These are phyloP conservation scores for Botrytis cinerea DNA, from an alignment of 2,329 filamentous ascomycete genomes.

Conservation along the genomic window DNA sequence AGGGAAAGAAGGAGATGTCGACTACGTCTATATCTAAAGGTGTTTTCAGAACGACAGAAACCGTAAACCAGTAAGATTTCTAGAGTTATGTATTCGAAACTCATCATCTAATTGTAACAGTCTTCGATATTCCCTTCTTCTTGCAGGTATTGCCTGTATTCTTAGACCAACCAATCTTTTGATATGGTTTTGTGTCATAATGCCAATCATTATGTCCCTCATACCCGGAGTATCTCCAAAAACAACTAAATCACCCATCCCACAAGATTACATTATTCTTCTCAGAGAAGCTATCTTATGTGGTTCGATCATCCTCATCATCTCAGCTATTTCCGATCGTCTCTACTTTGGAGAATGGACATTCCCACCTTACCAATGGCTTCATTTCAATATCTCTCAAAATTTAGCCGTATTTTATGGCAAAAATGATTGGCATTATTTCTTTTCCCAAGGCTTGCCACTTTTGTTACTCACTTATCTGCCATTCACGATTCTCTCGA, in stretches of 20 bases:
- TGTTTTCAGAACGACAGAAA: slow-evolving; percentile 36
- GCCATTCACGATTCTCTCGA: slow-evolving; percentile 70
- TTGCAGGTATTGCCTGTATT: slow-evolving; percentile 81
- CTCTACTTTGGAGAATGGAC: slow-evolving; percentile 84
- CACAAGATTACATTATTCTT: slow-evolving; percentile 51
- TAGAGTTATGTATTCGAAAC: neutral
- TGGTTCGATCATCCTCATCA: slow-evolving; percentile 59
- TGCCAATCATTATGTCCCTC: slow-evolving; percentile 52
- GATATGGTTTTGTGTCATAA: slow-evolving; percentile 73
- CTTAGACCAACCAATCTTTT: slow-evolving; percentile 87
- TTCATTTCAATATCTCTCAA: slow-evolving; percentile 88
- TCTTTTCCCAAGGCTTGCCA: slow-evolving; percentile 84
- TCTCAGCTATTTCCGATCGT: slow-evolving; percentile 70
- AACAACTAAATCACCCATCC: slow-evolving; percentile 16
- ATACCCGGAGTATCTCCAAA: slow-evolving; percentile 45
- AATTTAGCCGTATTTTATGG: slow-evolving; percentile 92
- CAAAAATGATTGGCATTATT: slow-evolving; percentile 88
- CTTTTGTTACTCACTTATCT: slow-evolving; percentile 81
- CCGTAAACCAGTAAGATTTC: slow-evolving; percentile 41
- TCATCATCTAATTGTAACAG: slow-evolving; percentile 41
- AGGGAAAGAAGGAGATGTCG: neutral
- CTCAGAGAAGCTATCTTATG: slow-evolving; percentile 66
- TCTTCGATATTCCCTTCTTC: slow-evolving; percentile 64
- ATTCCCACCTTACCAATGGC: slow-evolving; percentile 82
- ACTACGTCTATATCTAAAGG: neutral